Conservation (phyloP, 805 yeast genomes). For the Candida pseudofarinosa region DNA sequence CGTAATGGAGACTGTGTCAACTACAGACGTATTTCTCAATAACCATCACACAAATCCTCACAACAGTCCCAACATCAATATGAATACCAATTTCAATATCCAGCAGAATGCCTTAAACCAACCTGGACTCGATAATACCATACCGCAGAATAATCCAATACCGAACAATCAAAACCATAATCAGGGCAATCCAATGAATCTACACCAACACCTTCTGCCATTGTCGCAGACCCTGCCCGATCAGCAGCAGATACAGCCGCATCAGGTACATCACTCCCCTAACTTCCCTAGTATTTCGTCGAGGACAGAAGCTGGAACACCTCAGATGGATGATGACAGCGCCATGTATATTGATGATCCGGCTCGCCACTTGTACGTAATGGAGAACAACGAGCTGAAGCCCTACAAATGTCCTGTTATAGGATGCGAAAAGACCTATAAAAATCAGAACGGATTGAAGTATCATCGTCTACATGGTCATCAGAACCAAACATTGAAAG, state of each 20-base stretch:
- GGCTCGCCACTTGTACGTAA: constrained; percentile 87
- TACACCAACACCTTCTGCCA: constrained; percentile 15
- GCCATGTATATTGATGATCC: constrained; percentile 94
- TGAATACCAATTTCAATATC: constrained; percentile 19
- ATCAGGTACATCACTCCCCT: constrained; percentile 14
- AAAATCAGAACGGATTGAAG: constrained; percentile 95
- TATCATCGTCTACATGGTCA: constrained; percentile 96
- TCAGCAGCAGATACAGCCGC: constrained; percentile 12
- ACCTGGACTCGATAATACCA: constrained; percentile 6
- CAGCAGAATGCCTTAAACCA: constrained; percentile 21
- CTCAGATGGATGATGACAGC: constrained; percentile 52
- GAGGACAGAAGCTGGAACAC: constrained; percentile 21
- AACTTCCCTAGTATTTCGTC: constrained; percentile 10
- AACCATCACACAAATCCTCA: constrained; percentile 27
- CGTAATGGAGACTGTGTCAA: constrained; percentile 82
- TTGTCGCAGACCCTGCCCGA: constrained; percentile 7
- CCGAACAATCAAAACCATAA: constrained; percentile 10
- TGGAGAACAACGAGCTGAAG: constrained; percentile 86
- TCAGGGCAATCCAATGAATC: constrained; percentile 14
- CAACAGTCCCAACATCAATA: constrained; percentile 14
- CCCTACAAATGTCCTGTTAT: constrained; percentile 97
- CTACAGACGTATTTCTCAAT: constrained; percentile 83
- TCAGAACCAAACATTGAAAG: constrained; percentile 87
- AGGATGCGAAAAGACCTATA: constrained; percentile 96
- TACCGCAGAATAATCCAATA: constrained; percentile 6